Evolutionary conservation across 2,329 filamentous ascomycete genomes (phyloP).

Genomic region (Claviceps arundinis): DNA sequence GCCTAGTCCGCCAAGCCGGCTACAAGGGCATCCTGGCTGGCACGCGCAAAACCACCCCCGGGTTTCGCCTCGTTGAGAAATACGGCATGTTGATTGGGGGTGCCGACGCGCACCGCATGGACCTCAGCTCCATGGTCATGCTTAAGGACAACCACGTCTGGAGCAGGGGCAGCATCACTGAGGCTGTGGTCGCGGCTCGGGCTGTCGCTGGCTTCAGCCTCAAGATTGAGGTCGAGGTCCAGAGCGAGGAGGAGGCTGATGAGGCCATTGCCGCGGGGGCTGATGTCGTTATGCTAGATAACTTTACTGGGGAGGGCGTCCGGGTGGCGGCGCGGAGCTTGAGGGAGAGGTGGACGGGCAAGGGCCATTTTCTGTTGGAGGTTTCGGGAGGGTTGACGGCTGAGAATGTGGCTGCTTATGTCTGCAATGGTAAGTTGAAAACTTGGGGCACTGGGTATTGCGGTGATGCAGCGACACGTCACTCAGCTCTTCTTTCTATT

Average conservation of each 20-base stretch:
- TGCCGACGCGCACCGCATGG: conserved; percentile 81
- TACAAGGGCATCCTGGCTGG: conserved; percentile 81
- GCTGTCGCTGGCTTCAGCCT: conserved; percentile 76
- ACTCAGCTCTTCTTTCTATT: no score
- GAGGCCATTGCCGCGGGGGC: conserved; percentile 84
- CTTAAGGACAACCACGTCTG: conserved; percentile 98
- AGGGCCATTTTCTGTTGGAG: conserved; percentile 67
- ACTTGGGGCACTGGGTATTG: no score
- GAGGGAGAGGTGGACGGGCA: conserved; percentile 68
- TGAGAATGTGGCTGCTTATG: conserved; percentile 71
- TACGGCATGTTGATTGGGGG: conserved; percentile 95
- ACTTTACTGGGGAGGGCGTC: conserved; percentile 73
- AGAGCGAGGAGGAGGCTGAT: conserved; percentile 75
- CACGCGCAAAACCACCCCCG: conserved; percentile 92
- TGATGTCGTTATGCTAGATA: conserved; percentile 95
- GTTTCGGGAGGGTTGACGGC: conserved; percentile 82
- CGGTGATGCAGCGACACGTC: no score
- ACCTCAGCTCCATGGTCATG: conserved; percentile 93
- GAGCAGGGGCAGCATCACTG: conserved; percentile 74
- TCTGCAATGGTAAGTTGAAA: conserved; percentile 49
- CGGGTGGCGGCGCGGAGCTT: conserved; percentile 59
- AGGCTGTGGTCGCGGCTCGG: conserved; percentile 74
- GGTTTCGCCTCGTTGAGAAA: conserved; percentile 91
- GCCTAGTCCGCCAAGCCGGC: conserved; percentile 47
- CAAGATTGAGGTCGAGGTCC: conserved; percentile 94